phyloP scores from a whole-genome alignment of 306 rosid species.

The Aeschynomene evenia region DNA sequence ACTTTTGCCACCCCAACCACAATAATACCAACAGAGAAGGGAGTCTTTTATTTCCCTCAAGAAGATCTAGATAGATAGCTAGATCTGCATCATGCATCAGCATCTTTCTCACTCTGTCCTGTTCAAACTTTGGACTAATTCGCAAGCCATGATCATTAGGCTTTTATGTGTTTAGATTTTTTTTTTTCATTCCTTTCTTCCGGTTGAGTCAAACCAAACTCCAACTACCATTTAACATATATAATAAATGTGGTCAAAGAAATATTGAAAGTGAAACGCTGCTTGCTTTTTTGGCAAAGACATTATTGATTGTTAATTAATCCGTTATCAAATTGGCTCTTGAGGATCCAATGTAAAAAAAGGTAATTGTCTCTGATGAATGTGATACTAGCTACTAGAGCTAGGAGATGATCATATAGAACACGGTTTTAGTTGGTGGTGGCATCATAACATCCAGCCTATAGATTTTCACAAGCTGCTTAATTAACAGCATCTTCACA shows the following conservation, averaged over 20 bases:
- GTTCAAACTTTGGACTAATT: constrained; percentile 31
- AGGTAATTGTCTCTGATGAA: not conserved
- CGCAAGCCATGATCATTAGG: not conserved
- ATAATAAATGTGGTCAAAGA: constrained; percentile 53
- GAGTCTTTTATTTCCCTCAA: not conserved
- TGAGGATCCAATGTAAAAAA: constrained; percentile 40
- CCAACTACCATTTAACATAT: constrained; percentile 45
- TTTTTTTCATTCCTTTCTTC: constrained; percentile 6
- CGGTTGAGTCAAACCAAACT: constrained; percentile 53
- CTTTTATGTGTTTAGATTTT: constrained; percentile 14
- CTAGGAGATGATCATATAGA: not conserved
- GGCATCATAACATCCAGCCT: not conserved
- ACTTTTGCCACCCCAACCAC: constrained; percentile 24
- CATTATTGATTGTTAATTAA: not conserved
- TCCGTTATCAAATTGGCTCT: not conserved
- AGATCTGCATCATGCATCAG: too few relatives aligned
- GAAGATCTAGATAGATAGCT: not conserved
- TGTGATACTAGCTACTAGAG: too few relatives aligned
- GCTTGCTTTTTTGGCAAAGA: constrained; percentile 36
- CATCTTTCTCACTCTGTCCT: not conserved
- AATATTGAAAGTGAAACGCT: constrained; percentile 40
- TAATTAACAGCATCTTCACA: not conserved
- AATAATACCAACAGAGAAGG: constrained; percentile 5
- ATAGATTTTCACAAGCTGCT: not conserved
- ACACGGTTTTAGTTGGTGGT: not conserved